These are phyloP conservation scores for Catenaria anguillulae DNA, from an alignment of 371 early-diverging fungal genomes.

Conservation along the genomic window DNA sequence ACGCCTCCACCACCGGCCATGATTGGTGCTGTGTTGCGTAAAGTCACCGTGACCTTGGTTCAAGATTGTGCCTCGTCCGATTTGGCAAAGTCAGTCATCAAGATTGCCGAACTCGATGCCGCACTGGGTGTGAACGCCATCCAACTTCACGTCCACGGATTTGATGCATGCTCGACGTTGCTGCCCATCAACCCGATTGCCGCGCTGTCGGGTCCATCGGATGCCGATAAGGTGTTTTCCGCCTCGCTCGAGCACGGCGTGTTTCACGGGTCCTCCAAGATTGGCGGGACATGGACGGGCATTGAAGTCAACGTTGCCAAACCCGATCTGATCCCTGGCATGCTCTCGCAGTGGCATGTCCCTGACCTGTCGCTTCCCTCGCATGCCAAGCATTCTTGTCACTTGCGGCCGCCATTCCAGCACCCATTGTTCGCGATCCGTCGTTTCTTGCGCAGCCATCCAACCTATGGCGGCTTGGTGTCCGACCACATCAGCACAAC, in stretches of 20 bases:
- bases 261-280: background rate
- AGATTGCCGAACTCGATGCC: background rate
- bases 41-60: background rate
- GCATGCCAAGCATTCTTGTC: background rate
- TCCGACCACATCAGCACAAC: constrained; percentile 43
- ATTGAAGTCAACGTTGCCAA: background rate
- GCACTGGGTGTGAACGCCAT: background rate
- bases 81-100: background rate
- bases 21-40: background rate
- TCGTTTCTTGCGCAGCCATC: constrained; percentile 56
- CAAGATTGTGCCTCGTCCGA: background rate
- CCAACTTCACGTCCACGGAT: background rate
- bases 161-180: background rate
- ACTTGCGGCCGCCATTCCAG: background rate
- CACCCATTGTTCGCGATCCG: constrained; percentile 31
- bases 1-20: no score
- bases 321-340: background rate
- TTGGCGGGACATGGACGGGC: background rate
- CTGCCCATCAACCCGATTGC: background rate
- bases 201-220: background rate
- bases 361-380: background rate
- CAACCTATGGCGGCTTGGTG: constrained; percentile 49
- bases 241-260: background rate
- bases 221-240: background rate
- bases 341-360: background rate